A percentile compares a stretch with the other conserved stretches of the same genome.
Conservation (phyloP, 1,284 basidiomycete species). For the Pseudozyma sp. region DNA sequence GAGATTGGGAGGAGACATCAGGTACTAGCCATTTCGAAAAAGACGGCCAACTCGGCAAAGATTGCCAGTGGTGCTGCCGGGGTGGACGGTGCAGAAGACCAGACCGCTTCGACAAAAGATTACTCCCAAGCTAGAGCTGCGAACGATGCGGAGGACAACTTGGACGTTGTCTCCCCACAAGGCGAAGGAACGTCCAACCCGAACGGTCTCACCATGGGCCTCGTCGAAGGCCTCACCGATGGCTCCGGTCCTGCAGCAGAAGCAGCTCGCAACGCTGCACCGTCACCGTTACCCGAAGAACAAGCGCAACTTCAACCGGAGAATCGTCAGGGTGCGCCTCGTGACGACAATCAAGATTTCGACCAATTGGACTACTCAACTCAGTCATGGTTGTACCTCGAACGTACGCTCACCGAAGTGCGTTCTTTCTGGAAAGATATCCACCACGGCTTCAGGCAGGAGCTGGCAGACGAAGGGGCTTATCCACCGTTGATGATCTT, state of each 20-base stretch:
- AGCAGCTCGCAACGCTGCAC: not conserved
- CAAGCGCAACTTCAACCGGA: slow-evolving; percentile 29
- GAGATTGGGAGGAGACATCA: slow-evolving; percentile 24
- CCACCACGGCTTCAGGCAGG: slow-evolving; percentile 44
- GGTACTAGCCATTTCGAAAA: slow-evolving; percentile 15
- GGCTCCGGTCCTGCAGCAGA: not conserved
- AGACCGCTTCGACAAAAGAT: slow-evolving; percentile 1
- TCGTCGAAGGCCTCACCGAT: slow-evolving; percentile 35
- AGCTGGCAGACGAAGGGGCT: slow-evolving; percentile 6
- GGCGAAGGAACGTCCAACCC: slow-evolving; percentile 9
- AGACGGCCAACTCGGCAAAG: not conserved
- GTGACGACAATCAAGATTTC: slow-evolving; percentile 11
- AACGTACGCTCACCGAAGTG: slow-evolving; percentile 49
- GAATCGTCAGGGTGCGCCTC: slow-evolving; percentile 32
- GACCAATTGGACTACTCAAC: slow-evolving; percentile 26
- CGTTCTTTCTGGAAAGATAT: slow-evolving; percentile 60
- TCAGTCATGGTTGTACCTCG: slow-evolving; percentile 41
- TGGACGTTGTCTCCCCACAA: slow-evolving; percentile 16
- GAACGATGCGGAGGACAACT: not conserved
- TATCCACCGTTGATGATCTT: slow-evolving; percentile 68
- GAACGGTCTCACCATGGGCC: slow-evolving; percentile 40
- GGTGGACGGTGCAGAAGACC: not conserved
- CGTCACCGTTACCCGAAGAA: slow-evolving; percentile 7
- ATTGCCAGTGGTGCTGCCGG: not conserved
- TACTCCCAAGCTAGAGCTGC: not conserved